Base-by-base conservation (phyloP, 345 rosid species). In the Murraya paniculata region DNA sequence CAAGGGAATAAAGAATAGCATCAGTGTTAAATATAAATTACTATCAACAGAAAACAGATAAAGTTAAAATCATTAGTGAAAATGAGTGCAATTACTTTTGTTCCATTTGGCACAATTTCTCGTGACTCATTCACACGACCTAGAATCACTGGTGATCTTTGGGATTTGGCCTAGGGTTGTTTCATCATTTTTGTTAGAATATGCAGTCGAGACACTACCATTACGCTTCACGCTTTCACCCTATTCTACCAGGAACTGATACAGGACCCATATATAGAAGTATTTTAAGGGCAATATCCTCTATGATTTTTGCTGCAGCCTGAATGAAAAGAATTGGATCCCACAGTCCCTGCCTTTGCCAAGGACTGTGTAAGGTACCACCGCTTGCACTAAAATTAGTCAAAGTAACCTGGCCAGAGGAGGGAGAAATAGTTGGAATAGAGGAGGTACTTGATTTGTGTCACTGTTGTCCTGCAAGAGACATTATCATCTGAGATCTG, bases 81-180 rank as follows among this genome's bases (percentile, higher is more conserved):
- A 35, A 60, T 38, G 74, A 80, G 57, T 55, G 58, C 24, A 81
- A 74, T 84, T 96, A 96, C 98, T 77, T 96, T 96, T 56, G 97
- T 89, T n/a, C 95, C 97, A 73, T 90, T 91, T 25, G 99, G 99
- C 70, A 96, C 95, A 75, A 96, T 92, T 87, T 96, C 99, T 28
- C 97, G 90, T 89, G 92, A 74, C 88, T 96, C 99, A 84, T 96
- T 96, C 48, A 94, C 95, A 67, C 98, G 94, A 83, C 94, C 99
- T 86, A 94, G 99, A 71, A 96, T 96, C 98, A 96, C 75, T 96
- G 98, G 7, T 98, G 95, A 86, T 96, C 99, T 85, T 94, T 94
- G 25, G 99, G 99, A 87, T 95, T 91, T 48, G 98, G 97, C 78
- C 97, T 87, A 48, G 97, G 93, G 61, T 61, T 11, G 71, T 73